Evolutionary conservation across 257 asterid genomes (phyloP).

Genomic region (Fraxinus americana): DNA sequence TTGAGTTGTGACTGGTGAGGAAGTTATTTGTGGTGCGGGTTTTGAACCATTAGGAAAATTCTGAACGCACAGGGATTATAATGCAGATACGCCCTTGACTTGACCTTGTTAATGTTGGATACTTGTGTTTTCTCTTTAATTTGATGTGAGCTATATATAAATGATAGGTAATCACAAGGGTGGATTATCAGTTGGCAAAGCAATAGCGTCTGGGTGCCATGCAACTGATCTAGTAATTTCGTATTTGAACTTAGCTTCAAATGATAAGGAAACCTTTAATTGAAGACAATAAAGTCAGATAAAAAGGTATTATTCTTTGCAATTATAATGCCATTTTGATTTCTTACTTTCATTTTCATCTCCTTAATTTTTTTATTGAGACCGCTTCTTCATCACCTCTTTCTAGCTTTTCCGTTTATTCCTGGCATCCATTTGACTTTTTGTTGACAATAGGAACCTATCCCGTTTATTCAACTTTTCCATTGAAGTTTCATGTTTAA

Average conservation of each 20-base stretch:
- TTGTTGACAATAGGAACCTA: too few species aligned
- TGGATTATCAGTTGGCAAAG: constrained; percentile 92
- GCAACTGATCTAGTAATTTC: constrained; percentile 92
- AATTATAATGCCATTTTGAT: constrained; percentile 1
- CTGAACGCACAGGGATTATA: neutral
- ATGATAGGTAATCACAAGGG: constrained; percentile 88
- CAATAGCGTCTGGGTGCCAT: constrained; percentile 75
- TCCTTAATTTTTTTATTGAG: too few species aligned
- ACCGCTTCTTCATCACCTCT: too few species aligned
- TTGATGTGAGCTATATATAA: constrained; percentile 1
- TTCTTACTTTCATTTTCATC: neutral
- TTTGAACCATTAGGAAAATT: constrained; percentile 10
- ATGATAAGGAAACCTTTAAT: constrained; percentile 16
- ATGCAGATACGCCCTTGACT: neutral
- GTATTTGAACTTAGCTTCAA: constrained; percentile 53
- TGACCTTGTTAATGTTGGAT: constrained; percentile 1
- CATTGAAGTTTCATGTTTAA: too few species aligned
- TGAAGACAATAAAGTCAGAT: constrained; percentile 4
- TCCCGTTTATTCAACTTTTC: too few species aligned
- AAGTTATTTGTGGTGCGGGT: neutral
- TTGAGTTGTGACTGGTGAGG: too few species aligned
- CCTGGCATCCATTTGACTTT: too few species aligned
- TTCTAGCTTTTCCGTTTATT: too few species aligned
- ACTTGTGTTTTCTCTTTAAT: neutral
- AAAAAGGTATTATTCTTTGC: constrained; percentile 21